These are phyloP conservation scores for Aspergillus transmontanensis DNA, from an alignment of 2,329 filamentous ascomycete genomes.

Conservation along the genomic window DNA sequence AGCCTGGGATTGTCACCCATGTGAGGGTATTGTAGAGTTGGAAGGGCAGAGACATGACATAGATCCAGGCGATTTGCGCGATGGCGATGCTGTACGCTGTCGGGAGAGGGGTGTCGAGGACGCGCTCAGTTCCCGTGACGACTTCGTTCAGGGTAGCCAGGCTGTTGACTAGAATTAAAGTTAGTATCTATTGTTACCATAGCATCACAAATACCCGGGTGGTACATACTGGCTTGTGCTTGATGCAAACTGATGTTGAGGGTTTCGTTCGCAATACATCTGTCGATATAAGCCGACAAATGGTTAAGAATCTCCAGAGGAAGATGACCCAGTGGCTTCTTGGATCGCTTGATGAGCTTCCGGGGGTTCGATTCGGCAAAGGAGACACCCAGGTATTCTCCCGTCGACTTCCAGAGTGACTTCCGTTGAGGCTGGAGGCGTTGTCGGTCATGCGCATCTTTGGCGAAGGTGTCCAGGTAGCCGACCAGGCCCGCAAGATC, in stretches of 20 bases:
- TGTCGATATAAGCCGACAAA: constrained; percentile 67
- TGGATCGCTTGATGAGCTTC: constrained; percentile 73
- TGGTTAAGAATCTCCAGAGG: constrained; percentile 79
- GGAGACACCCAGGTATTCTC: constrained; percentile 74
- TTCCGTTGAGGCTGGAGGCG: constrained; percentile 43
- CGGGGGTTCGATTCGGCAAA: constrained; percentile 78
- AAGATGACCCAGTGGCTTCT: constrained; percentile 76
- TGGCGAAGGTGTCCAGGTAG: constrained; percentile 76
- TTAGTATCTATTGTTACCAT: background rate
- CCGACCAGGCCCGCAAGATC: constrained; percentile 71
- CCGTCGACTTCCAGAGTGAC: constrained; percentile 63
- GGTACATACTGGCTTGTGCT: constrained; percentile 36
- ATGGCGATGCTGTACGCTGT: constrained; percentile 83
- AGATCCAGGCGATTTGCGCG: constrained; percentile 83
- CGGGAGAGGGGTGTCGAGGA: constrained; percentile 79
- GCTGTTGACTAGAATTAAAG: constrained; percentile 52
- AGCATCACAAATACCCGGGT: background rate
- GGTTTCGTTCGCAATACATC: constrained; percentile 51
- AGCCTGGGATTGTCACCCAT: constrained; percentile 79
- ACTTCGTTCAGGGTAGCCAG: constrained; percentile 71
- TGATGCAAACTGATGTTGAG: constrained; percentile 41
- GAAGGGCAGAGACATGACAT: constrained; percentile 79
- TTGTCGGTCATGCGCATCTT: constrained; percentile 53
- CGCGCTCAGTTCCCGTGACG: constrained; percentile 71
- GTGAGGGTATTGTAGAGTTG: constrained; percentile 67